Conservation (phyloP, 148 eudicot species). For the Pouteria glomerata region DNA sequence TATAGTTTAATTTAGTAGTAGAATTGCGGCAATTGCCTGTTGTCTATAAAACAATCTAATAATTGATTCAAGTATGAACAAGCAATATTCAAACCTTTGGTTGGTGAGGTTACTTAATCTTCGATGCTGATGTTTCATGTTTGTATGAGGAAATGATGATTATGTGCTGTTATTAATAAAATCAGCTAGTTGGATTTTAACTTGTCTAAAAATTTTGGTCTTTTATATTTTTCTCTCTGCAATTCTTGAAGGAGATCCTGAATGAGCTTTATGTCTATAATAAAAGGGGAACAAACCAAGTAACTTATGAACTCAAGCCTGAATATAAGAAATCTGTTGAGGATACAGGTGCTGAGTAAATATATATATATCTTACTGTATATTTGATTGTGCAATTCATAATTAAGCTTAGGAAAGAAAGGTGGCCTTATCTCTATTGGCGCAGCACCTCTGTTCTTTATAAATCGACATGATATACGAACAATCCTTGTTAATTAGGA, state of each 20-base stretch:
- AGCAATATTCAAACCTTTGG: neutral
- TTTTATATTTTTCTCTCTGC: constrained; percentile 36
- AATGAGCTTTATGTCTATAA: constrained; percentile 93
- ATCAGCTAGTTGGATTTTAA: neutral
- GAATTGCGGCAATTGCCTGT: neutral
- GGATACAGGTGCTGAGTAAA: constrained; percentile 60
- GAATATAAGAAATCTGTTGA: constrained; percentile 92
- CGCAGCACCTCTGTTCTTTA: neutral
- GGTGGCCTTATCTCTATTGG: neutral
- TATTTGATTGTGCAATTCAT: neutral
- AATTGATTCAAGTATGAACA: neutral
- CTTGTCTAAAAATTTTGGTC: neutral
- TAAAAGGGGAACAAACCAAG: constrained; percentile 94
- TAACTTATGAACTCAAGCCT: constrained; percentile 92
- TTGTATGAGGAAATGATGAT: neutral
- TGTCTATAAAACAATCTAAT: neutral
- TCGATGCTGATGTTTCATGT: neutral
- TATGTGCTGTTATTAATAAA: neutral
- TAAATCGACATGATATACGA: neutral
- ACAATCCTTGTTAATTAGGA: neutral
- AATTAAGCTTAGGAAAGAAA: neutral
- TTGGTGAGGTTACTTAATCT: neutral
- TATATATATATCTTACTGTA: neutral
- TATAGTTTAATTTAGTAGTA: neutral
- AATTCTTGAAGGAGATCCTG: constrained; percentile 92